A percentile compares a stretch with the other conserved stretches of the same genome.
These are phyloP conservation scores for Fraxinus latifolia DNA, from an alignment of 305 asterid genomes.

Conservation along the genomic window DNA sequence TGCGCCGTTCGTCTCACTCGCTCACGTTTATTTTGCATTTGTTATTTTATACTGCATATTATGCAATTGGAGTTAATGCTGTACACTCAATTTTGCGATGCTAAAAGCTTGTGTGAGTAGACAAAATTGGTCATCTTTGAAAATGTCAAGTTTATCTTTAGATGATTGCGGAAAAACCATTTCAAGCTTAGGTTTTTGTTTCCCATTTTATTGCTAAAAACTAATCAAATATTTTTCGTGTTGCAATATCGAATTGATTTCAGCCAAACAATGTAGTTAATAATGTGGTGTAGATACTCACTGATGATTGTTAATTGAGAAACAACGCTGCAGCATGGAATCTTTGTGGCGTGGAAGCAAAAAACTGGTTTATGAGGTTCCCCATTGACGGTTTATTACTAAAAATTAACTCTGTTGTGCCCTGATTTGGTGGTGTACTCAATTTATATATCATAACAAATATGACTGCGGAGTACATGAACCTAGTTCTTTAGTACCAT, in stretches of 20 bases:
- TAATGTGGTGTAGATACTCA: neutral
- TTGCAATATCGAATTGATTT: neutral
- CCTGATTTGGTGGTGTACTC: neutral
- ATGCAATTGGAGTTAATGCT: neutral
- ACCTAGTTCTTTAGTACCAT: neutral
- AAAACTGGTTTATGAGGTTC: slow-evolving; percentile 9
- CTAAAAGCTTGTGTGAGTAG: neutral
- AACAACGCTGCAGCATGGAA: neutral
- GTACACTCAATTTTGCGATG: neutral
- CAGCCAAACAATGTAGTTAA: neutral
- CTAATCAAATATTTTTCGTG: neutral
- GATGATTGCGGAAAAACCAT: neutral
- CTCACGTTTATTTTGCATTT: neutral
- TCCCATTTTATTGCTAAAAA: neutral
- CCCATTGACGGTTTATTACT: neutral
- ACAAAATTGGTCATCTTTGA: neutral
- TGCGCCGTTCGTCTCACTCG: neutral
- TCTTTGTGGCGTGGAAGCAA: neutral
- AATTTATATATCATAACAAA: neutral
- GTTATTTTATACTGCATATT: neutral
- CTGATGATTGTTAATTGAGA: neutral
- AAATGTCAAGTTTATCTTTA: neutral
- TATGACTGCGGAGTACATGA: slow-evolving; percentile 1
- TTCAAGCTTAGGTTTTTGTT: neutral
- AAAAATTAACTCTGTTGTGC: neutral